Evolutionary conservation across 78 protist species (phyloP).

Genomic region (Isochrysis galbana): DNA sequence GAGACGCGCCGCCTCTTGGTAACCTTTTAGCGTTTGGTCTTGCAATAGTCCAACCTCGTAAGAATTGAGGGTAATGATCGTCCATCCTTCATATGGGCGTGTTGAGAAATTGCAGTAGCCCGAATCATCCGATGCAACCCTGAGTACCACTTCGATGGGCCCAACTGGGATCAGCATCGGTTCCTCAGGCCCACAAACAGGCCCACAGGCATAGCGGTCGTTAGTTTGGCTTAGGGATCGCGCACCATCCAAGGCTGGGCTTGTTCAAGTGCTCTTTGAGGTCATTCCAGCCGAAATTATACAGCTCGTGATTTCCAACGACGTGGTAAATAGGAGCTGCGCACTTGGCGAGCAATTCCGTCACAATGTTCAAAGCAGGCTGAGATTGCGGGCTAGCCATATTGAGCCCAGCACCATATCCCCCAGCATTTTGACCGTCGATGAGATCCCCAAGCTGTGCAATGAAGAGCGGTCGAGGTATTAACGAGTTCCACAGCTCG

Average conservation of each 20-base stretch:
- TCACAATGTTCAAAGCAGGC: background rate
- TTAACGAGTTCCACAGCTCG: background rate
- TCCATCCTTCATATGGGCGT: background rate
- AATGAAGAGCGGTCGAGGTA: background rate
- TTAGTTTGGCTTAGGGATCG: too few species aligned
- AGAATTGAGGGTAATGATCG: background rate
- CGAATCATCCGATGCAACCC: background rate
- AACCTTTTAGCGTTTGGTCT: too few species aligned
- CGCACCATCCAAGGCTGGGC: too few species aligned
- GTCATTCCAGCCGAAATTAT: background rate
- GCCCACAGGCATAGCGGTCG: too few species aligned
- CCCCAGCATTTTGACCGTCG: slow-evolving; percentile 19
- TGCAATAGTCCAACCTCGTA: background rate
- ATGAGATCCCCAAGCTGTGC: slow-evolving; percentile 29
- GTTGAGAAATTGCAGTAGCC: background rate
- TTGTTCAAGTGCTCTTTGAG: background rate
- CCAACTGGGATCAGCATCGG: background rate
- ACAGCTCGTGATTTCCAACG: slow-evolving; percentile 35
- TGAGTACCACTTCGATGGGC: slow-evolving; percentile 29
- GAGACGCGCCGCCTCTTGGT: background rate
- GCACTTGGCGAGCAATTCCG: background rate
- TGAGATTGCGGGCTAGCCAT: background rate
- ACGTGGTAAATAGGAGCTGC: background rate
- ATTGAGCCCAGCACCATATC: background rate
- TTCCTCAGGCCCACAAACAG: background rate